A percentile compares a stretch with the other conserved stretches of the same genome.
Conservation (phyloP, 2,329 filamentous ascomycete species). For the Blumeria hordei region DNA sequence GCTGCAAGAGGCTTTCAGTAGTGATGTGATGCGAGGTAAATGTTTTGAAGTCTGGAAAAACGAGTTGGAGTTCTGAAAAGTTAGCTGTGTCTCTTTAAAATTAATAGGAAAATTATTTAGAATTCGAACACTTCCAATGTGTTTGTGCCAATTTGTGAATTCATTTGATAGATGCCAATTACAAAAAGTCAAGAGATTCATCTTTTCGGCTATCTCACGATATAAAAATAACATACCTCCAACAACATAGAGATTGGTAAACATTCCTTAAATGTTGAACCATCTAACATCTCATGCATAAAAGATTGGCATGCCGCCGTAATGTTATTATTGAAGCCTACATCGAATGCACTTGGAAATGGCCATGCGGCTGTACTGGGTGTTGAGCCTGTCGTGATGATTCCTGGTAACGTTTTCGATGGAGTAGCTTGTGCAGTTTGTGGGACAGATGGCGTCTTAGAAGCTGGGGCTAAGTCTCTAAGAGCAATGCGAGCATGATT, state of each 20-base stretch:
- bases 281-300: conserved; percentile 12
- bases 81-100: conserved; percentile 1
- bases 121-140: no score
- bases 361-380: conserved; percentile 15
- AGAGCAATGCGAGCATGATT: no score
- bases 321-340: conserved; percentile 36
- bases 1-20: conserved; percentile 56
- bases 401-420: no score
- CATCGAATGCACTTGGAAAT: conserved; percentile 44
- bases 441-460: no score
- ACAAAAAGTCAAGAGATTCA: not conserved
- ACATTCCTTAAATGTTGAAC: conserved; percentile 25
- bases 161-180: no score
- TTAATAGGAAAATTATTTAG: no score
- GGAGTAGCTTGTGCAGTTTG: no score
- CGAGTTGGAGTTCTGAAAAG: conserved; percentile 43
- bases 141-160: no score
- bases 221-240: conserved; percentile 28
- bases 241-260: conserved; percentile 68
- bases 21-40: conserved; percentile 44
- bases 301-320: conserved; percentile 16
- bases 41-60: conserved; percentile 66
- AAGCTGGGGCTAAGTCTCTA: no score
- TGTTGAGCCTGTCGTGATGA: not conserved
- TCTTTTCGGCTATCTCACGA: not conserved